Conservation (phyloP, 768 basidiomycete genomes). For the Agaricus sinodeliciosus region DNA sequence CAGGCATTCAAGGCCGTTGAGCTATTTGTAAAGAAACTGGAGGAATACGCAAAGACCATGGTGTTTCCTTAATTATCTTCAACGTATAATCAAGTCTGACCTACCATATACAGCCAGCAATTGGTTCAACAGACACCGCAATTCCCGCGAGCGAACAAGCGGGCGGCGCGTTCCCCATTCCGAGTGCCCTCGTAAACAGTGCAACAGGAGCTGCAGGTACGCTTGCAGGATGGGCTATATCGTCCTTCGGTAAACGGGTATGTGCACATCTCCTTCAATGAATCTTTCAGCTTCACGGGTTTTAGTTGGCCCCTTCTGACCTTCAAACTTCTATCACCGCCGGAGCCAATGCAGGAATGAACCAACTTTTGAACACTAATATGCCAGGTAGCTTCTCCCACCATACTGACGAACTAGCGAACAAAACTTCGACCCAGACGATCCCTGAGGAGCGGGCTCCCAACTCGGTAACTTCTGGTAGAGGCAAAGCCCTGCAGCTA, state of each 20-base stretch:
- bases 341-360: slow-evolving; percentile 37
- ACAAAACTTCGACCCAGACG: slow-evolving; percentile 15
- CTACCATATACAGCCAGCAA: slow-evolving; percentile 29
- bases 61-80: slow-evolving; percentile 31
- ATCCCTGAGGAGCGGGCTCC: slow-evolving; percentile 9
- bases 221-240: slow-evolving; percentile 94
- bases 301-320: slow-evolving; percentile 67
- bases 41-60: slow-evolving; percentile 76
- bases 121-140: slow-evolving; percentile 22
- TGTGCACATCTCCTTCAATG: slow-evolving; percentile 2
- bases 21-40: slow-evolving; percentile 78
- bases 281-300: not conserved
- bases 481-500: slow-evolving; percentile 62
- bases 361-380: slow-evolving; percentile 2
- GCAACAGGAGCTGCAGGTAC: slow-evolving; percentile 90
- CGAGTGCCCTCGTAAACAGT: slow-evolving; percentile 64
- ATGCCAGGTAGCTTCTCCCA: slow-evolving; percentile 13
- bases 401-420: slow-evolving; percentile 20
- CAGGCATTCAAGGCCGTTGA: slow-evolving; percentile 94
- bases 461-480: slow-evolving; percentile 20
- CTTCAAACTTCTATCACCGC: slow-evolving; percentile 60
- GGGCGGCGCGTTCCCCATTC: slow-evolving; percentile 24
- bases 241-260: slow-evolving; percentile 81
- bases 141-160: slow-evolving; percentile 17
- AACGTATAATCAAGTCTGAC: not conserved